Percentiles rank a stretch among this genome's conserved stretches.
These are phyloP conservation scores for Lachancea nothofagi DNA, from an alignment of 805 yeast genomes.

Conservation along the genomic window DNA sequence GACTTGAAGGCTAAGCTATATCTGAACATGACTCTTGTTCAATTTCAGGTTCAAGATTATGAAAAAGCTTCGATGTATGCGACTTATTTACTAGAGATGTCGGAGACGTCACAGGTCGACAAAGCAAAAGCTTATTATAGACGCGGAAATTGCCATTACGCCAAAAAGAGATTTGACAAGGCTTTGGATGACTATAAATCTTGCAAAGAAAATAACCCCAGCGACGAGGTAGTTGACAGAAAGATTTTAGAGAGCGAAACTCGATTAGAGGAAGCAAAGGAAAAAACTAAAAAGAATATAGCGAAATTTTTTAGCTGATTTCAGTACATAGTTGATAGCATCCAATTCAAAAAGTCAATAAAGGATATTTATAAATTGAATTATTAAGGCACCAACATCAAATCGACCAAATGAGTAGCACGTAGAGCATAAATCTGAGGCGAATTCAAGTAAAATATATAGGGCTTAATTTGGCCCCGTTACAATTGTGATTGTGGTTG, in stretches of 20 bases:
- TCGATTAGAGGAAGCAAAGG: slow-evolving; percentile 39
- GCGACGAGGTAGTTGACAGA: slow-evolving; percentile 44
- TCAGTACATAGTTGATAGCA: too few species aligned
- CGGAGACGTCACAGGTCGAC: slow-evolving; percentile 36
- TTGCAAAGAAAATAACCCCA: slow-evolving; percentile 42
- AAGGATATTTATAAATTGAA: too few species aligned
- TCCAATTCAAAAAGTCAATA: too few species aligned
- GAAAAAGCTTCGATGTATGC: slow-evolving; percentile 49
- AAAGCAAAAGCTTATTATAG: slow-evolving; percentile 56
- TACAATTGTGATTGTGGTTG: too few species aligned
- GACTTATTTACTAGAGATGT: slow-evolving; percentile 50
- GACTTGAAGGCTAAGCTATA: slow-evolving; percentile 39
- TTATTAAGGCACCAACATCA: too few species aligned
- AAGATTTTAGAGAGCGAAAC: slow-evolving; percentile 42
- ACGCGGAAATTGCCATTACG: slow-evolving; percentile 43
- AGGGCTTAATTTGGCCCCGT: too few species aligned
- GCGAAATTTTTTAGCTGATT: slow-evolving; percentile 52
- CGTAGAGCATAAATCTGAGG: too few species aligned
- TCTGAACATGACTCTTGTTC: slow-evolving; percentile 52
- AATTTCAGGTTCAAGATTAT: slow-evolving; percentile 45
- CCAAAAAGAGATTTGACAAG: slow-evolving; percentile 41
- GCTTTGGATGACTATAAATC: slow-evolving; percentile 44
- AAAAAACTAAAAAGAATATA: slow-evolving; percentile 47
- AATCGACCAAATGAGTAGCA: too few species aligned
- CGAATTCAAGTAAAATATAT: too few species aligned